A percentile compares a stretch with the other conserved stretches of the same genome.
Evolutionary conservation across 169 alveolate species (phyloP).

Genomic region (Hepatocystis sp.): DNA sequence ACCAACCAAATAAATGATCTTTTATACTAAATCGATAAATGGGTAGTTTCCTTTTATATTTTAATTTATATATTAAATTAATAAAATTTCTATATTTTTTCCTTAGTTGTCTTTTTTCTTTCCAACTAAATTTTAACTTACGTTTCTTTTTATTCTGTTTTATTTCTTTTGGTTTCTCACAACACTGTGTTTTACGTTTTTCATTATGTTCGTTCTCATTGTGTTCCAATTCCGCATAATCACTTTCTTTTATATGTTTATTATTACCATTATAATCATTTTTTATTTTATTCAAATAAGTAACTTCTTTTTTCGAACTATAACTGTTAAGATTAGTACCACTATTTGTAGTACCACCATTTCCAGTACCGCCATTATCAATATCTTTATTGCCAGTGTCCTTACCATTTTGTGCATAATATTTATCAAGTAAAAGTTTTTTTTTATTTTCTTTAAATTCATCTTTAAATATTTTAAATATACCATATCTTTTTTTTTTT

Average conservation of each 20-base stretch:
- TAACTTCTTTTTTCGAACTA: no score
- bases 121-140: constrained; percentile 6
- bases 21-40: constrained; percentile 23
- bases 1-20: constrained; percentile 28
- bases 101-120: constrained; percentile 10
- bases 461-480: constrained; percentile 40
- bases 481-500: constrained; percentile 35
- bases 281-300: no score
- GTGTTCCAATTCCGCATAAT: no score
- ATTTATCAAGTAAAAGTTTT: constrained; percentile 10
- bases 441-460: constrained; percentile 30
- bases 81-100: constrained; percentile 4
- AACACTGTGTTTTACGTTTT: background rate
- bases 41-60: constrained; percentile 62
- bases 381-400: background rate
- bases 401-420: background rate
- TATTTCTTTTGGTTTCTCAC: background rate
- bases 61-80: constrained; percentile 26
- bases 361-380: background rate
- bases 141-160: background rate
- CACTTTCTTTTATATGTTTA: no score
- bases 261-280: no score
- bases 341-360: background rate
- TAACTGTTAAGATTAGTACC: no score
- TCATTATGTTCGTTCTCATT: no score